phyloP scores from a whole-genome alignment of 2,329 filamentous ascomycete species.

The Uncinocarpus reesii region DNA sequence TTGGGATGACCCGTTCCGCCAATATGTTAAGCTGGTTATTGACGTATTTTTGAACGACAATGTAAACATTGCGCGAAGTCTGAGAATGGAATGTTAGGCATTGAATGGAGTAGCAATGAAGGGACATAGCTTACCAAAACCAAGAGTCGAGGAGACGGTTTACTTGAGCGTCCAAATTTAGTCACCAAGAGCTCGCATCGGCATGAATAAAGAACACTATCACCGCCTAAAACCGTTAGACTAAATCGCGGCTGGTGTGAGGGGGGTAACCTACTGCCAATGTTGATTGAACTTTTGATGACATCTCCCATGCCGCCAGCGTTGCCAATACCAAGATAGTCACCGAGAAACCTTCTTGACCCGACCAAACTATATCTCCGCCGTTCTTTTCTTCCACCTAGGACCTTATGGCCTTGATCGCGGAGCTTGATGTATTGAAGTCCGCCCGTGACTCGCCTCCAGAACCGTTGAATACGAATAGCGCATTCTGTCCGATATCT shows the following conservation, averaged over 20 bases:
- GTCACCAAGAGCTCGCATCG: slow-evolving; percentile 81
- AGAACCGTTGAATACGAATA: slow-evolving; percentile 87
- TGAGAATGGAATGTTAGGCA: slow-evolving; percentile 21
- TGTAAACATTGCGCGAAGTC: slow-evolving; percentile 77
- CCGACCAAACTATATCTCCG: slow-evolving; percentile 83
- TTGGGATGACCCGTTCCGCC: slow-evolving; percentile 68
- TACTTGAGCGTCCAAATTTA: slow-evolving; percentile 94
- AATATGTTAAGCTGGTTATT: slow-evolving; percentile 73
- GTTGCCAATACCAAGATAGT: slow-evolving; percentile 85
- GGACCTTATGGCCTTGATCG: slow-evolving; percentile 73
- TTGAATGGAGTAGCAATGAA: not conserved
- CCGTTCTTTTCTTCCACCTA: slow-evolving; percentile 80
- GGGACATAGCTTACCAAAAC: slow-evolving; percentile 47
- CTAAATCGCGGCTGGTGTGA: not conserved
- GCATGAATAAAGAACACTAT: slow-evolving; percentile 78
- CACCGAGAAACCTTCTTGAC: slow-evolving; percentile 82
- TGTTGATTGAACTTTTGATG: slow-evolving; percentile 62
- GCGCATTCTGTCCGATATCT: slow-evolving; percentile 87
- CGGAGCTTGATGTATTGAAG: slow-evolving; percentile 80
- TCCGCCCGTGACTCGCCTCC: slow-evolving; percentile 84
- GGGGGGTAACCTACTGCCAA: slow-evolving; percentile 45
- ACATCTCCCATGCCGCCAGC: slow-evolving; percentile 67
- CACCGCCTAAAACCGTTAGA: slow-evolving; percentile 35
- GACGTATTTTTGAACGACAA: slow-evolving; percentile 72
- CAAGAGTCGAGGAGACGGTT: slow-evolving; percentile 74